Conservation (phyloP, 2,329 filamentous ascomycete species). For the Talaromyces sp. region DNA sequence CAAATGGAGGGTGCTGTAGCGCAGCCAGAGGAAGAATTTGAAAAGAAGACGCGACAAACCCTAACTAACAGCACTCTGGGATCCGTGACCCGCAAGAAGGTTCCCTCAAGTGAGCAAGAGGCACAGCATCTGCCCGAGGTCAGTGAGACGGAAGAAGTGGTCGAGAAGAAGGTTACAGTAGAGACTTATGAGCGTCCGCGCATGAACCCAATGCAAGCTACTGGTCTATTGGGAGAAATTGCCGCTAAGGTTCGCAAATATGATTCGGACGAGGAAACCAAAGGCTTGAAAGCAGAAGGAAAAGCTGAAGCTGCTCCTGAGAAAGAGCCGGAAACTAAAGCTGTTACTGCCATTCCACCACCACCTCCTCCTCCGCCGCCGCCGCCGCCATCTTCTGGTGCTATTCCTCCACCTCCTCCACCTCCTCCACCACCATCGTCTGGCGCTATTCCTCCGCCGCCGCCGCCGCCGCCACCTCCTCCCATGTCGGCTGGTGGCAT, state of each 20-base stretch:
- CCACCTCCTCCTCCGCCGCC: conserved; percentile 17
- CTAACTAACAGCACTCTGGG: conserved; percentile 70
- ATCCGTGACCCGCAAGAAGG: conserved; percentile 58
- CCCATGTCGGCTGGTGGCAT: conserved; percentile 39
- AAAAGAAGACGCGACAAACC: conserved; percentile 54
- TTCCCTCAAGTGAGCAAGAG: conserved; percentile 36
- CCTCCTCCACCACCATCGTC: conserved; percentile 17
- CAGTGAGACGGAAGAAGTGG: conserved; percentile 40
- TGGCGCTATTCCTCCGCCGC: conserved; percentile 17
- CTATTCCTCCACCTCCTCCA: conserved; percentile 17
- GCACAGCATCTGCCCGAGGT: conserved; percentile 47
- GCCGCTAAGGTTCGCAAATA: conserved; percentile 71
- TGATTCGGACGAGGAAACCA: conserved; percentile 58
- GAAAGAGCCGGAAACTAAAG: conserved; percentile 41
- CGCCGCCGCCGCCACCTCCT: conserved; percentile 26
- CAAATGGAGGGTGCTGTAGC: conserved; percentile 75
- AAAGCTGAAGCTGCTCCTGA: conserved; percentile 43
- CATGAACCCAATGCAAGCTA: conserved; percentile 57
- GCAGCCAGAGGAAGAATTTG: conserved; percentile 46
- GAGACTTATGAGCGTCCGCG: conserved; percentile 59
- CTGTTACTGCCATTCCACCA: conserved; percentile 10
- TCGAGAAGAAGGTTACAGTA: conserved; percentile 59
- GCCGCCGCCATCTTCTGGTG: conserved; percentile 14
- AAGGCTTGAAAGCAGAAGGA: conserved; percentile 29
- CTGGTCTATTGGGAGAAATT: conserved; percentile 66